These are phyloP conservation scores for Avena insularis DNA, from an alignment of 176 grass and related monocot genomes.

Conservation along the genomic window DNA sequence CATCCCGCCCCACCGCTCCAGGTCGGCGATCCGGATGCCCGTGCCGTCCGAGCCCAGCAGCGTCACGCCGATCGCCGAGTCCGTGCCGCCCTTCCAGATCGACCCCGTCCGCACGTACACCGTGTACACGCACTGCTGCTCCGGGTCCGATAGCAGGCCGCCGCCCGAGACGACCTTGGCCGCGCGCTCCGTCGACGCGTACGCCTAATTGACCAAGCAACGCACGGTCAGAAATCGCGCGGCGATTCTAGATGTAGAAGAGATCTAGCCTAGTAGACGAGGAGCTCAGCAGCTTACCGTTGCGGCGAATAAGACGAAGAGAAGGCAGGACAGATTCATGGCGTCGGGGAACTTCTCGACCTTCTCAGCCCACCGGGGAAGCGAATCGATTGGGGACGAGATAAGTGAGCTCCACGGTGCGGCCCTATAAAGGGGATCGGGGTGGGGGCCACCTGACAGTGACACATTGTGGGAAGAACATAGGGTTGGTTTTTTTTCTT, in stretches of 20 bases:
- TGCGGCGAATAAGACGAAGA: slow-evolving; percentile 19
- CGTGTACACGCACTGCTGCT: slow-evolving; percentile 85
- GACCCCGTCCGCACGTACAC: slow-evolving; percentile 79
- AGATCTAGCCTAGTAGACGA: background rate
- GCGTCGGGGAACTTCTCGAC: background rate
- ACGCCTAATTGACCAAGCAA: background rate
- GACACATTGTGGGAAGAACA: background rate
- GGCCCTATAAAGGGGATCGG: background rate
- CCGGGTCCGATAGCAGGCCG: slow-evolving; percentile 20
- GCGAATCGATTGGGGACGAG: background rate
- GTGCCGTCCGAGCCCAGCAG: slow-evolving; percentile 58
- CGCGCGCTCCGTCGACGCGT: background rate
- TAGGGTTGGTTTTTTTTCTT: background rate
- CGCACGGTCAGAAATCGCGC: background rate
- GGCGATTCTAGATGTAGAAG: background rate
- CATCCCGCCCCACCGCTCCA: slow-evolving; percentile 72
- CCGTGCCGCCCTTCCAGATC: slow-evolving; percentile 81
- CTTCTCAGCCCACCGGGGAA: background rate
- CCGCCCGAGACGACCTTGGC: background rate
- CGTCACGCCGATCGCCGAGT: slow-evolving; percentile 71
- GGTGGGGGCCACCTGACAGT: background rate
- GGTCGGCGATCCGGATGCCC: slow-evolving; percentile 60
- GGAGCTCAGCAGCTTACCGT: slow-evolving; percentile 45
- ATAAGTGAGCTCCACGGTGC: background rate
- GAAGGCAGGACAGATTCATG: slow-evolving; percentile 29